phyloP scores from a whole-genome alignment of 495 filamentous ascomycete species.

The Glonium stellatum region DNA sequence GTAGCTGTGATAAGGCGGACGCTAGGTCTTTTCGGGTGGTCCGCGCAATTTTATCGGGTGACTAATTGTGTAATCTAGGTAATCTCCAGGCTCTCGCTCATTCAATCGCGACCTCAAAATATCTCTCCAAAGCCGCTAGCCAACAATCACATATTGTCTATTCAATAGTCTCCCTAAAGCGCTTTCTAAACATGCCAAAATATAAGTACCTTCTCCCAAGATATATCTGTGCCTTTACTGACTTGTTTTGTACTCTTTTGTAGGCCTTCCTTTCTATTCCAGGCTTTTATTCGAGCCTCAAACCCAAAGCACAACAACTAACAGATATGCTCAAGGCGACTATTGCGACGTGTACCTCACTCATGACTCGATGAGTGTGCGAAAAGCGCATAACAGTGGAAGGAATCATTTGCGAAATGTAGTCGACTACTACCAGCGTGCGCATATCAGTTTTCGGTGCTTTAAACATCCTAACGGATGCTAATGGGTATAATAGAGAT shows the following conservation, averaged over 20 bases:
- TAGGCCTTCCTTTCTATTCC: slow-evolving; percentile 40
- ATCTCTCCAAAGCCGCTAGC: too few relatives aligned
- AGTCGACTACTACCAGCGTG: slow-evolving; percentile 96
- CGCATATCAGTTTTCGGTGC: slow-evolving; percentile 17
- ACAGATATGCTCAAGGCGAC: slow-evolving; percentile 55
- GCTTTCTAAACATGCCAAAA: slow-evolving; percentile 60
- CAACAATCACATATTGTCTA: background rate
- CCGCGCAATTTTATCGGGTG: too few relatives aligned
- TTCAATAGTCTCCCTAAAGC: background rate
- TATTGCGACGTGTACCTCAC: slow-evolving; percentile 99
- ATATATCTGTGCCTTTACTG: slow-evolving; percentile 36
- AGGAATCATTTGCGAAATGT: slow-evolving; percentile 96
- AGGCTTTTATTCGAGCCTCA: background rate
- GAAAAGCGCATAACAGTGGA: slow-evolving; percentile 95
- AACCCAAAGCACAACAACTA: background rate
- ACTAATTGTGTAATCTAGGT: too few relatives aligned
- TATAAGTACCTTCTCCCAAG: slow-evolving; percentile 50
- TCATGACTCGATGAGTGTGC: slow-evolving; percentile 98
- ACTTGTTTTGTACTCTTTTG: slow-evolving; percentile 59
- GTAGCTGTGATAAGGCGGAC: too few relatives aligned
- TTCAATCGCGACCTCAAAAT: too few relatives aligned
- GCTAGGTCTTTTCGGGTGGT: too few relatives aligned
- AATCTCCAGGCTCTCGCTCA: too few relatives aligned
- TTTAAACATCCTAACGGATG: background rate
- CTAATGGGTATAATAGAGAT: slow-evolving; percentile 56